These are phyloP conservation scores for Cephalotrichum gorgonifer DNA, from an alignment of 2,329 filamentous ascomycete genomes.

Conservation along the genomic window DNA sequence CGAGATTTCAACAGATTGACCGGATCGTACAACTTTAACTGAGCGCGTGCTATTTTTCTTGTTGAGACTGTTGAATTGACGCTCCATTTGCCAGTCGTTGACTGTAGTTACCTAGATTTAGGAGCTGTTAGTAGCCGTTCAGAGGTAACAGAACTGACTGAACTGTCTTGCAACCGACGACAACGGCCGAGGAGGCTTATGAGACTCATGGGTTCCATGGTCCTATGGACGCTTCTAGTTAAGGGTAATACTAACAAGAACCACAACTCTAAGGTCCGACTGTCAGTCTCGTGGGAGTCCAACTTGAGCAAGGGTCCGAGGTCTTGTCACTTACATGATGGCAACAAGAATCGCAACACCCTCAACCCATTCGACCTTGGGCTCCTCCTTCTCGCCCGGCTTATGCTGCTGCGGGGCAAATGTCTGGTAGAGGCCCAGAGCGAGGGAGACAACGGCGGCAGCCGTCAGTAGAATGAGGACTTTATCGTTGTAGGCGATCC, in stretches of 20 bases:
- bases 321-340: conserved; percentile 13
- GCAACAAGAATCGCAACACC: conserved; percentile 11
- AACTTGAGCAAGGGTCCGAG: background rate
- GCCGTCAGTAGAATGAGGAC: conserved; percentile 60
- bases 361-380: conserved; percentile 18
- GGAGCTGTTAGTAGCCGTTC: background rate
- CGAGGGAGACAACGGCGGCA: conserved; percentile 58
- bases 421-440: conserved; percentile 59
- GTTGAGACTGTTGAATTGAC: conserved; percentile 54
- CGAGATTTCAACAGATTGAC: conserved; percentile 51
- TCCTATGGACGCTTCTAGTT: background rate
- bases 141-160: background rate
- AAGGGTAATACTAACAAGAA: conserved; percentile 8
- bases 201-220: background rate
- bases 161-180: too few species aligned
- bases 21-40: conserved; percentile 57
- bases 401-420: conserved; percentile 26
- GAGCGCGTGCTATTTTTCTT: conserved; percentile 51
- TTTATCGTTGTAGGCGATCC: conserved; percentile 65
- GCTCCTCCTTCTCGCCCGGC: conserved; percentile 15
- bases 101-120: conserved; percentile 20
- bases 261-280: conserved; percentile 7
- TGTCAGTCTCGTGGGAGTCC: background rate
- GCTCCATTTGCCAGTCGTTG: conserved; percentile 61
- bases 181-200: background rate